Evolutionary conservation across 1,284 basidiomycete genomes (phyloP), one percentile per base, ranked within the genome.

Genomic region (Tilletiopsis washingtonensis): DNA sequence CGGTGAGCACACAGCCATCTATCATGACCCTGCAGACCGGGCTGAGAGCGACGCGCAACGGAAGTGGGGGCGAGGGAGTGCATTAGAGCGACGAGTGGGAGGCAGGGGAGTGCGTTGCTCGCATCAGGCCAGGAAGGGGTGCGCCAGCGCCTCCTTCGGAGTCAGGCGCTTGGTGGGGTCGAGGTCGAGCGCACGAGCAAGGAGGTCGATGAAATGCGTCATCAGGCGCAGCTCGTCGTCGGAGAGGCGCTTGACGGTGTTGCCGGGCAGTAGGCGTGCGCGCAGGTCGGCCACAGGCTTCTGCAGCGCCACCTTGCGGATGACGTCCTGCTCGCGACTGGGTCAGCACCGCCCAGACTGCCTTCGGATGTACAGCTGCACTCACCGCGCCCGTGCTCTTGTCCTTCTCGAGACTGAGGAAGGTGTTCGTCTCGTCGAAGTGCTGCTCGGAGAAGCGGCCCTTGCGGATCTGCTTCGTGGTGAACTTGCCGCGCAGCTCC

Each of bases 401-500:
- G 43, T 70, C 70, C 21, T 45, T 51, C 43, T 71, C 69, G 37
- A 53, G 27, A 40, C 57, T 61, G 1, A 73, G 50, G 36, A 73
- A 73, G 1, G 54, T 55, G 17, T 81, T 84, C 43, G 86, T 83
- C 52, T 94, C 91, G 72, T 98, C 91, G 64, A 98, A 98, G 73
- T 93, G 94, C 67, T 87, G 77, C 42, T 86, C 83, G 2, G 87
- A 87, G 74, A 97, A 96, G 65, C 86, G 84, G 1, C 88, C 86
- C 71, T 87, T 91, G 76, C 93, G 93, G 72, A 97, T 85, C 81
- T 91, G 84, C 75, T 91, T 91, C 61, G 82, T 80, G 62, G 90
- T 91, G 75, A 98, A 87, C 43, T 90, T 82, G 27, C 94, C 93
- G 73, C 89, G 91, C 38, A 94, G 79, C 75, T 97, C 91, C 54